Evolutionary conservation across 495 filamentous ascomycete species (phyloP).

Genomic region (Platismatia glauca): DNA sequence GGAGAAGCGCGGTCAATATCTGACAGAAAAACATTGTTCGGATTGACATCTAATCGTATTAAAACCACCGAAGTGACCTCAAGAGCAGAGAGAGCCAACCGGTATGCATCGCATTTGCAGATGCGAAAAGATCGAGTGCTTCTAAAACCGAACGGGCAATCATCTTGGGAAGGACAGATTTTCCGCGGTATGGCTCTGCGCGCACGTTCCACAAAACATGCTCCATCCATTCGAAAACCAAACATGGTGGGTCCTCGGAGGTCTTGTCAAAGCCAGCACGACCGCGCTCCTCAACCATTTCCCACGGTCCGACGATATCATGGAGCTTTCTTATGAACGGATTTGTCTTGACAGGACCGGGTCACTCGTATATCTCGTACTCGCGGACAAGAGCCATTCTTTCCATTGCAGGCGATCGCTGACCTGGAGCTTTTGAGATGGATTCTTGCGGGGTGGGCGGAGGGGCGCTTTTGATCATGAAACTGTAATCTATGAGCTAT

Average conservation of each 20-base stretch:
- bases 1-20: slow-evolving; percentile 19
- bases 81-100: background rate
- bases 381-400: slow-evolving; percentile 8
- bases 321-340: slow-evolving; percentile 8
- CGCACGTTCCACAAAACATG: slow-evolving; percentile 10
- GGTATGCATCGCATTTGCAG: slow-evolving; percentile 10
- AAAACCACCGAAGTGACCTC: background rate
- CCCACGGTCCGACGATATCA: slow-evolving; percentile 8
- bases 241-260: slow-evolving; percentile 10
- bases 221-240: slow-evolving; percentile 12
- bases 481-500: slow-evolving; percentile 1
- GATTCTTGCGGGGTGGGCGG: slow-evolving; percentile 4
- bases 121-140: slow-evolving; percentile 6
- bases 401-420: slow-evolving; percentile 11
- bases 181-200: slow-evolving; percentile 6
- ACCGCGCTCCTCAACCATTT: slow-evolving; percentile 9
- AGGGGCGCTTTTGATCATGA: slow-evolving; percentile 13
- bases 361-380: slow-evolving; percentile 8
- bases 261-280: slow-evolving; percentile 10
- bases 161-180: slow-evolving; percentile 7
- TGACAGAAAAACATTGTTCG: slow-evolving; percentile 25
- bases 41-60: slow-evolving; percentile 21
- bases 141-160: slow-evolving; percentile 7
- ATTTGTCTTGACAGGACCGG: slow-evolving; percentile 3
- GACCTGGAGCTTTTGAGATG: slow-evolving; percentile 4